phyloP scores from a whole-genome alignment of 352 stramenopile species.

The Elongisporangium senticosum region DNA sequence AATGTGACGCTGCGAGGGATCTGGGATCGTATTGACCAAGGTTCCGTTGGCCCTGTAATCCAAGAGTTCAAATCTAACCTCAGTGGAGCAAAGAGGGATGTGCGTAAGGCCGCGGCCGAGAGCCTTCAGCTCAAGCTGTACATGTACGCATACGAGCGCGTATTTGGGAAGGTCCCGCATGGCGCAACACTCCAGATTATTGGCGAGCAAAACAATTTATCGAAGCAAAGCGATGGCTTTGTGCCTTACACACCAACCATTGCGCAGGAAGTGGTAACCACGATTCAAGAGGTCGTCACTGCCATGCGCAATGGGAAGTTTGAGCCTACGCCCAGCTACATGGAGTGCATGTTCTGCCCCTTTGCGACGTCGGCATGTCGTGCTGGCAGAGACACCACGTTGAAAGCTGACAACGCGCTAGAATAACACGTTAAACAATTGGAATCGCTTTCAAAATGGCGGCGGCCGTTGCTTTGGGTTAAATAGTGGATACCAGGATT shows the following conservation, averaged over 20 bases:
- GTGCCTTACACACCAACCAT: constrained; percentile 28
- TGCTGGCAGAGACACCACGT: constrained; percentile 10
- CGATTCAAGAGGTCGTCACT: constrained; percentile 26
- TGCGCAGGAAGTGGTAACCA: constrained; percentile 25
- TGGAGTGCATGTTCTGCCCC: constrained; percentile 67
- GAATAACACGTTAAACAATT: not conserved
- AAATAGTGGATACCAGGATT: not conserved
- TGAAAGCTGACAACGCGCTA: not conserved
- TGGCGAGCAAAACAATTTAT: constrained; percentile 12
- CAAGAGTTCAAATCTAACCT: constrained; percentile 86
- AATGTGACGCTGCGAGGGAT: constrained; percentile 59
- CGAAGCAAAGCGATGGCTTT: constrained; percentile 22
- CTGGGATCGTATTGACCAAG: constrained; percentile 69
- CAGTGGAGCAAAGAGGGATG: constrained; percentile 36
- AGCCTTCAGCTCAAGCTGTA: constrained; percentile 83
- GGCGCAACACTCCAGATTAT: constrained; percentile 62
- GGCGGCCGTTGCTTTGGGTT: not conserved
- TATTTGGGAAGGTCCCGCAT: constrained; percentile 44
- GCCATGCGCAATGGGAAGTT: constrained; percentile 49
- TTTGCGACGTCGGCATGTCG: constrained; percentile 58
- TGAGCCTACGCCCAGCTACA: constrained; percentile 41
- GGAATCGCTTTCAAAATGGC: too few relatives aligned
- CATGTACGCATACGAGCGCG: constrained; percentile 63
- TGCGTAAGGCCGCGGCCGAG: constrained; percentile 43
- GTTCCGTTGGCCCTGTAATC: constrained; percentile 31